phyloP scores from a whole-genome alignment of 768 basidiomycete genomes.

The Rhodotorula taiwanensis region DNA sequence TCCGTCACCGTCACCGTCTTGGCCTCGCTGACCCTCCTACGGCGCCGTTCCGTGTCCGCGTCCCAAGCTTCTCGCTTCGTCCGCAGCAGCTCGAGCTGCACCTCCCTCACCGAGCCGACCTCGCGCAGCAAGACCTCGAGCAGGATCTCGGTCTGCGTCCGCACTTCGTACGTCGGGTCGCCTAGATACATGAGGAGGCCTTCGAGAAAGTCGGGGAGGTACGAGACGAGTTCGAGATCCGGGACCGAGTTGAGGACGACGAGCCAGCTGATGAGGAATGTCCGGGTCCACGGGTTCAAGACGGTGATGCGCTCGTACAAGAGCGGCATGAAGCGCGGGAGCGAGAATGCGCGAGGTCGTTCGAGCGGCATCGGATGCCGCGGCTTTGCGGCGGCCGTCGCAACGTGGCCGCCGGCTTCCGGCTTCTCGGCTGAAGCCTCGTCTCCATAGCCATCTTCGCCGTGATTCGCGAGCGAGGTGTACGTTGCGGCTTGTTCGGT shows the following conservation, averaged over 20 bases:
- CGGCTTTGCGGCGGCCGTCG: constrained; percentile 44
- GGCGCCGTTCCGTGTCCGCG: constrained; percentile 52
- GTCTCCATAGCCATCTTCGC: constrained; percentile 58
- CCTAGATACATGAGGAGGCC: constrained; percentile 93
- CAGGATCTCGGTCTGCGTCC: constrained; percentile 72
- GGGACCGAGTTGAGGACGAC: constrained; percentile 91
- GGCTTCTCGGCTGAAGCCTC: constrained; percentile 9
- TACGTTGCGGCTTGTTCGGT: constrained; percentile 93
- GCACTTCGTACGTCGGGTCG: constrained; percentile 88
- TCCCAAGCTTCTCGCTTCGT: constrained; percentile 19
- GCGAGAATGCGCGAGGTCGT: constrained; percentile 68
- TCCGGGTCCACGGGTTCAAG: constrained; percentile 87
- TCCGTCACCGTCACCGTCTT: constrained; percentile 11
- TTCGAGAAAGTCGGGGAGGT: constrained; percentile 89
- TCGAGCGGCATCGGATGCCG: constrained; percentile 39
- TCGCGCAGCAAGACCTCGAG: constrained; percentile 85
- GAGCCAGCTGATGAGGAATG: constrained; percentile 96
- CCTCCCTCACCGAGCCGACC: constrained; percentile 68
- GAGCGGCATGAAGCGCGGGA: constrained; percentile 89
- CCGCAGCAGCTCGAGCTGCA: constrained; percentile 10
- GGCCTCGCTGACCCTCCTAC: constrained; percentile 44
- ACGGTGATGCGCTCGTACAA: constrained; percentile 90
- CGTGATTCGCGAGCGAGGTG: constrained; percentile 63
- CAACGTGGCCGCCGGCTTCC: constrained; percentile 46
- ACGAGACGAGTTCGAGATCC: constrained; percentile 88